Evolutionary conservation across 1,139 yeast genomes (phyloP), one percentile per base, ranked within the genome.

Genomic region (Pichia sp.): DNA sequence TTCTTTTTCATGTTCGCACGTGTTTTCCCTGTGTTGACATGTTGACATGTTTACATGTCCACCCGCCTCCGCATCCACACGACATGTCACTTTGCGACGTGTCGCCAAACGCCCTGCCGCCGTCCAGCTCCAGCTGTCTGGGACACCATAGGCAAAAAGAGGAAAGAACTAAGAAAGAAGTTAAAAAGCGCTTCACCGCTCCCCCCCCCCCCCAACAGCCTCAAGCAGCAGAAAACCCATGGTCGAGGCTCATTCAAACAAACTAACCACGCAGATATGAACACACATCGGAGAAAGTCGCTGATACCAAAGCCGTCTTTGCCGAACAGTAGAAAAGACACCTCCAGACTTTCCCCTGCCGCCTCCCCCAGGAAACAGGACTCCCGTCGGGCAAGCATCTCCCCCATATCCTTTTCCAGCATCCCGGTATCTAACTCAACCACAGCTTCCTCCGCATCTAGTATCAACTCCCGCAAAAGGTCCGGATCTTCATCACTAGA

Each of bases 291-390:
- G 19, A 45, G 57, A 3, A 52, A 51, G 42, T 54, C 57, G 26
- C 29, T 55, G n/a, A 55, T 55, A 4, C 58, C 56, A 5, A 50
- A 45, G 47, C 54, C 57, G 5, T 44, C 34, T 16, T 46, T 26
- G 29, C 45, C 10, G 7, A 38, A 15, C 49, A 50, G 11, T n/a
- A 49, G 7, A 43, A 36, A 15, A 32, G 26, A 19, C 13, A 31
- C 48, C 3, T 30, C 48, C 19, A 31, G 38, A 45, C 31, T 52
- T 30, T 50, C 58, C 10, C 58, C 58, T 0, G 29, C 36, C 2
- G 34, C 30, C 32, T 55, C 57, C 1, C 57, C 57, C 15, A 43
- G 42, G 16, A 55, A 52, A 45, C 26, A 45, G 31, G 34, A 26
- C 13, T n/a, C n/a, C 13, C 36, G 38, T 4, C 38, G 31, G 8